Evolutionary conservation across 2,329 filamentous ascomycete genomes (phyloP).

Genomic region (Coccinonectria pachysandricola): DNA sequence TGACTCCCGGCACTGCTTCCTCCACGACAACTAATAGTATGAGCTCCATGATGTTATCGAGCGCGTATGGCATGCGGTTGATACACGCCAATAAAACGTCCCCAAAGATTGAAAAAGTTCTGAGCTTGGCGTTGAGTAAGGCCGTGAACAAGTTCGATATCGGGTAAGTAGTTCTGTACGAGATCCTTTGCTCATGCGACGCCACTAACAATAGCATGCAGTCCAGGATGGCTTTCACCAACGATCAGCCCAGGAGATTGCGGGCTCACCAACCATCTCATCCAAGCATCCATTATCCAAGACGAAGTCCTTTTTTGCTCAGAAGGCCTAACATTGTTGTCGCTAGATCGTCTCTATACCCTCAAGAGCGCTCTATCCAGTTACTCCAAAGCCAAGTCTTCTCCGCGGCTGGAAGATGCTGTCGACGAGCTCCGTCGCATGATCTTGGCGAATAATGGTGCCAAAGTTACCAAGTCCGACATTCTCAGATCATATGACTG

Average conservation of each 20-base stretch:
- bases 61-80: conserved; percentile 39
- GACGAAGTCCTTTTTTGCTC: conserved; percentile 52
- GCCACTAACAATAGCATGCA: conserved; percentile 13
- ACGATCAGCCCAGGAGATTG: conserved; percentile 32
- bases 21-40: conserved; percentile 24
- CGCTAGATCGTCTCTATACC: conserved; percentile 53
- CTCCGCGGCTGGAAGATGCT: conserved; percentile 44
- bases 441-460: conserved; percentile 42
- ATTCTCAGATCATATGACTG: conserved; percentile 47
- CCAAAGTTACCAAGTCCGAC: conserved; percentile 38
- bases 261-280: conserved; percentile 39
- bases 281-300: conserved; percentile 46
- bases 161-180: conserved; percentile 21
- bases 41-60: conserved; percentile 23
- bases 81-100: conserved; percentile 37
- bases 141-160: conserved; percentile 37
- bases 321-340: conserved; percentile 47
- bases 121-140: conserved; percentile 46
- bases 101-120: conserved; percentile 34
- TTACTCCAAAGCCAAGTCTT: conserved; percentile 38
- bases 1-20: conserved; percentile 37
- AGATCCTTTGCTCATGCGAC: too few species aligned
- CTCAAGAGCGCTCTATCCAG: conserved; percentile 51
- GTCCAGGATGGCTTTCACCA: conserved; percentile 33
- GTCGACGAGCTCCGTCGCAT: conserved; percentile 53